Evolutionary conservation across 768 basidiomycete species (phyloP).

Genomic region (Suillus alpinus): DNA sequence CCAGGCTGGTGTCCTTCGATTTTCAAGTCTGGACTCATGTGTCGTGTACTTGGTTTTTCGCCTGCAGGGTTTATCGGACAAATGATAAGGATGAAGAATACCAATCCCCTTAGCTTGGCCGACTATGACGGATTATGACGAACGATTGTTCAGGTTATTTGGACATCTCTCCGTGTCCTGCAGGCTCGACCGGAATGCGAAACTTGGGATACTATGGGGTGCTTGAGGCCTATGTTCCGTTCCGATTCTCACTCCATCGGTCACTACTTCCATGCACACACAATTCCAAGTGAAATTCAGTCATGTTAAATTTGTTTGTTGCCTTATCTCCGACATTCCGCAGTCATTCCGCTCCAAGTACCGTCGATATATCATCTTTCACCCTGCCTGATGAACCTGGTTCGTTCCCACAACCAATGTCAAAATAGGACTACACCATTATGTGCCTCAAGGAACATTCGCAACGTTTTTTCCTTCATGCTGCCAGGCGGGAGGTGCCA

Average conservation of each 20-base stretch:
- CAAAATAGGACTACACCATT: background rate
- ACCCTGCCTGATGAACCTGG: background rate
- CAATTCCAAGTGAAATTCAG: background rate
- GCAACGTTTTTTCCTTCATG: background rate
- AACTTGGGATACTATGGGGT: background rate
- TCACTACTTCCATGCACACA: background rate
- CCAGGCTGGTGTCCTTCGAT: background rate
- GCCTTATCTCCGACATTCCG: background rate
- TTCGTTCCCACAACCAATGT: background rate
- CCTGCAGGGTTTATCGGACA: background rate
- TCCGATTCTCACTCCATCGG: background rate
- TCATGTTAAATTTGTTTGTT: background rate
- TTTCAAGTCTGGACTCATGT: background rate
- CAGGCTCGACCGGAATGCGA: background rate
- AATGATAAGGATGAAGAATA: background rate
- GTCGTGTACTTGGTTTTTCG: background rate
- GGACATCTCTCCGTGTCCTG: background rate
- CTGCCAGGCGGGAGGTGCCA: background rate
- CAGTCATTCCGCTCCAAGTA: background rate
- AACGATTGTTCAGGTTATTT: background rate
- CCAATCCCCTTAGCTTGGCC: background rate
- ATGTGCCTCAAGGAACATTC: too few species aligned
- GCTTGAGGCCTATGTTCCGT: background rate
- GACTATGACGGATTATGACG: background rate
- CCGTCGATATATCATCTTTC: background rate